Base-by-base conservation (phyloP, 164 flowering plant species). In the Cinnamomum chago region DNA sequence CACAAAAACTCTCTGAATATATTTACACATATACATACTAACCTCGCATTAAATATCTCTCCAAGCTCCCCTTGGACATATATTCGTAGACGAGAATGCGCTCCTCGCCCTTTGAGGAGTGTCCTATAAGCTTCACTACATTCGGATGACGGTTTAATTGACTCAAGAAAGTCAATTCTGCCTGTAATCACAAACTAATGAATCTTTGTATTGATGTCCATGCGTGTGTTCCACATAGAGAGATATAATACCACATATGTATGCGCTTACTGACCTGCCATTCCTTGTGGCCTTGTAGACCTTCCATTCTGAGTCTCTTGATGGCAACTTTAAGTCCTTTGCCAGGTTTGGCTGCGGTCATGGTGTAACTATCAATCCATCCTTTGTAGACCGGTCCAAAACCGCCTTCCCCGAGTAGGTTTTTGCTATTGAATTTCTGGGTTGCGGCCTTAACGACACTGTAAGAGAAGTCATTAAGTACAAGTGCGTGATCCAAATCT, bases 371-470 rank as follows among this genome's bases (percentile, higher is more conserved):
- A 71, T 73, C 68, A 4, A 83, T 75, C 75, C 81, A 81, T 40
- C 83, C 85, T 65, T 40, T 79, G 50, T 74, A 83, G 28, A 83
- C 83, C 33, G 77, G 77, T 1, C 85, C 85, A 51, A 73, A 81
- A 47, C 85, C 85, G n/a, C 85, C 85, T 77, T 77, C 71, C 12
- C 85, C 85, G 0, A 81, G n/a, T 1, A 79, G 64, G 50, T 79
- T 81, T 58, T 76, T 71, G 1, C 27, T 11, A 52, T 74, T 33
- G 70, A 83, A 83, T 50, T 75, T 83, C 1, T 71, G 58, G 50
- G 85, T 83, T 12, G 85, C 82, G 33, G 70, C 70, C 70, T 65
- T 72, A 65, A 83, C 5, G 1, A n/a, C 72, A 50, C 55, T 68
- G 35, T 68, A 77, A 24, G 73, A n/a, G 20, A 77, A 72, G 64